These are phyloP conservation scores for Globisporangium megalacanthum DNA, from an alignment of 352 stramenopile species.

Conservation along the genomic window DNA sequence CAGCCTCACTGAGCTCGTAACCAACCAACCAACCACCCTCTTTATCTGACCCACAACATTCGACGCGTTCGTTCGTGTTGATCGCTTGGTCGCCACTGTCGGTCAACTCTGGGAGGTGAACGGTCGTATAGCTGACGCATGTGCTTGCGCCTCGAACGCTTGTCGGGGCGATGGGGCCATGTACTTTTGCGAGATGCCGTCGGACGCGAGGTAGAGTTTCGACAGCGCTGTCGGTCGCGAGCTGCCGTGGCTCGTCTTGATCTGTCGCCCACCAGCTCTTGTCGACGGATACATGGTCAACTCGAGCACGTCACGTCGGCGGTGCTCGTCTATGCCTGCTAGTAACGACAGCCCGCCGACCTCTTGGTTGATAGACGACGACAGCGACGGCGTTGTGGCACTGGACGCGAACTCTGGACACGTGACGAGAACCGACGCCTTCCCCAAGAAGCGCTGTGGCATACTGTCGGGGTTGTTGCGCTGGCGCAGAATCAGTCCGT, in stretches of 20 bases:
- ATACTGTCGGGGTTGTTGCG: slow-evolving; percentile 62
- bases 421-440: slow-evolving; percentile 62
- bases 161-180: slow-evolving; percentile 31
- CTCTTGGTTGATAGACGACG: slow-evolving; percentile 20
- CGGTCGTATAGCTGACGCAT: neutral
- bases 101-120: slow-evolving; percentile 11
- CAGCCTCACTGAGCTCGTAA: neutral
- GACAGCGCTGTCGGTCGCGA: slow-evolving; percentile 52
- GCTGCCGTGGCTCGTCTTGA: slow-evolving; percentile 54
- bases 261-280: slow-evolving; percentile 44
- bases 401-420: slow-evolving; percentile 40
- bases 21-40: neutral
- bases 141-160: slow-evolving; percentile 10
- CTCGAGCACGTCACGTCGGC: slow-evolving; percentile 37
- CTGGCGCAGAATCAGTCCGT: slow-evolving; percentile 65
- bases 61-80: neutral
- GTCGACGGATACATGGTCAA: slow-evolving; percentile 47
- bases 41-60: neutral
- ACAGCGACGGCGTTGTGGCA: slow-evolving; percentile 10
- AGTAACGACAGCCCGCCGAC: neutral
- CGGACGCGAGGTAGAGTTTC: slow-evolving; percentile 61
- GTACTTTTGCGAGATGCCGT: slow-evolving; percentile 71
- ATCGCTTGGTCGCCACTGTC: neutral
- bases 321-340: slow-evolving; percentile 28
- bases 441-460: slow-evolving; percentile 64